Percentiles rank a stretch among this genome's conserved stretches.
Evolutionary conservation across 1,139 yeast species (phyloP).

Genomic region (Magnusiomyces paraingens): DNA sequence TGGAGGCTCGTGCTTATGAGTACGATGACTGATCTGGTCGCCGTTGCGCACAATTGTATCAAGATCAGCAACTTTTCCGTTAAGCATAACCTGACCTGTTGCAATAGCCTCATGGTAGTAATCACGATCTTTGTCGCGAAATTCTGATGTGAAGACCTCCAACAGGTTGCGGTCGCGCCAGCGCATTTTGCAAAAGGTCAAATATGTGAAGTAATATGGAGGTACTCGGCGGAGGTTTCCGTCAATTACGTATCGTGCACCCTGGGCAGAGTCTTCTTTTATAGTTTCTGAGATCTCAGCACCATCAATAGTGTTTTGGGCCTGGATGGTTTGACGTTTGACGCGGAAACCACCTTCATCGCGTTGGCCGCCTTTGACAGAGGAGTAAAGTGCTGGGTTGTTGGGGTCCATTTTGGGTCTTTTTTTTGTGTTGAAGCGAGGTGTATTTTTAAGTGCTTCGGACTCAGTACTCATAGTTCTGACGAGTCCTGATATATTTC

Average conservation of each 20-base stretch:
- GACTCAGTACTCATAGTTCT: too few relatives aligned
- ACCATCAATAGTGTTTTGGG: conserved; percentile 16
- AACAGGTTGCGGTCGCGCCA: conserved; percentile 80
- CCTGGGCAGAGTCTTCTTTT: conserved; percentile 32
- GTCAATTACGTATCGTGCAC: conserved; percentile 35
- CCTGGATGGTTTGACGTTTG: conserved; percentile 24
- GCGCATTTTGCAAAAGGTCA: conserved; percentile 84
- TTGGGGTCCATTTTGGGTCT: too few relatives aligned
- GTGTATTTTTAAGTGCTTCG: too few relatives aligned
- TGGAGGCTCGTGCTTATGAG: conserved; percentile 89
- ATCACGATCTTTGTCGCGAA: conserved; percentile 67
- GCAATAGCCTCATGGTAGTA: conserved; percentile 55
- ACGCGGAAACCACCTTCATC: conserved; percentile 27
- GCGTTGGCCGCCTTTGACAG: conserved; percentile 13
- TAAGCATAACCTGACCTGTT: conserved; percentile 67
- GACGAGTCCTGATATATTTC: too few relatives aligned
- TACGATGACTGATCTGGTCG: conserved; percentile 72
- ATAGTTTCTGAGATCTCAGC: conserved; percentile 21
- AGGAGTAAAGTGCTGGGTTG: neutral
- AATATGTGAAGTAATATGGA: conserved; percentile 83
- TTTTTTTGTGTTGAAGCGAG: too few relatives aligned
- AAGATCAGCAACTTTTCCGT: conserved; percentile 54
- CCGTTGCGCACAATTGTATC: conserved; percentile 74
- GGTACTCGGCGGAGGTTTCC: conserved; percentile 56
- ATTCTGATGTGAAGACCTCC: conserved; percentile 78